These are phyloP conservation scores for Trichoderma afroharzianum DNA, from an alignment of 2,329 filamentous ascomycete species.

Conservation along the genomic window DNA sequence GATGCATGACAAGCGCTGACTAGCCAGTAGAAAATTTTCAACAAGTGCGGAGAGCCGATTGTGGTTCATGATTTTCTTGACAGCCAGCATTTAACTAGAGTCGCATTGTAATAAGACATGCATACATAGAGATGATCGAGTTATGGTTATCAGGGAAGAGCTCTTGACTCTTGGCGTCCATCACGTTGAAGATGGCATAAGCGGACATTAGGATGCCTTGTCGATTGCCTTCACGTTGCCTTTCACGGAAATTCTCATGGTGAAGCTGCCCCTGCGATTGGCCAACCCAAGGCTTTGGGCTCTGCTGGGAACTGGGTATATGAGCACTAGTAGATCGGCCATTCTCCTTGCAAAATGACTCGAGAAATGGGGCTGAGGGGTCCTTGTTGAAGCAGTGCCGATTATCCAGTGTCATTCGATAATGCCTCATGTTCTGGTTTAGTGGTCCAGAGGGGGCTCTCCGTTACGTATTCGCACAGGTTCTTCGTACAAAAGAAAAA, in stretches of 20 bases:
- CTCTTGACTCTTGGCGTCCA: neutral
- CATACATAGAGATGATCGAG: neutral
- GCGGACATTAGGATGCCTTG: no score
- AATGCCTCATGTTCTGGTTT: neutral
- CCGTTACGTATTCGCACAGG: neutral
- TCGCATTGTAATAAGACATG: neutral
- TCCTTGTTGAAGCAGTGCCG: neutral
- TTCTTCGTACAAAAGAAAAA: neutral
- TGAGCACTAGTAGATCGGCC: neutral
- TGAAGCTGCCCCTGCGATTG: neutral
- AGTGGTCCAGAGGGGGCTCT: neutral
- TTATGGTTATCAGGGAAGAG: neutral
- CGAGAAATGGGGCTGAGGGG: neutral
- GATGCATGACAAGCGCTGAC: constrained; percentile 14
- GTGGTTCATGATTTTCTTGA: neutral
- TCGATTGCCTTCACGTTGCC: neutral
- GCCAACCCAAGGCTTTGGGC: neutral
- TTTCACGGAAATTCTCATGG: neutral
- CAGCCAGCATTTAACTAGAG: neutral
- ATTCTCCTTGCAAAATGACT: neutral
- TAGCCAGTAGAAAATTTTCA: neutral
- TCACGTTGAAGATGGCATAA: neutral
- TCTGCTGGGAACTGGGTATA: no score
- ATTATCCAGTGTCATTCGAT: neutral
- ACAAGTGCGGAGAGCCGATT: neutral